These are phyloP conservation scores for Alternaria sp. DNA, from an alignment of 2,329 filamentous ascomycete genomes.

Conservation along the genomic window DNA sequence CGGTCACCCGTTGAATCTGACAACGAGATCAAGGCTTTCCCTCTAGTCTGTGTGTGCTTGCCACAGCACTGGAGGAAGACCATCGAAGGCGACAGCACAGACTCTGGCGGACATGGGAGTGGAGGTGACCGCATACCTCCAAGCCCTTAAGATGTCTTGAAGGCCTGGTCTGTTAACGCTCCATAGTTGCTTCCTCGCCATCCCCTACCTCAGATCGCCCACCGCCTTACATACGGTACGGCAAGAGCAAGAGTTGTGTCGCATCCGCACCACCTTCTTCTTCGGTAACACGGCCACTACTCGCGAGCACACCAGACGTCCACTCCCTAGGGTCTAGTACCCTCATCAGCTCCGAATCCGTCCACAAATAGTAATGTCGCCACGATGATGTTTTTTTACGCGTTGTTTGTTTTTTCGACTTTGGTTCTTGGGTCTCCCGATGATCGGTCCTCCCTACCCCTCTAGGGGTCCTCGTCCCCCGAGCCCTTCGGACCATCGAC, in stretches of 20 bases:
- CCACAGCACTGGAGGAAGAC: conserved; percentile 97
- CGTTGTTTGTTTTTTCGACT: conserved; percentile 27
- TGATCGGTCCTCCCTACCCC: conserved; percentile 19
- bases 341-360: conserved; percentile 37
- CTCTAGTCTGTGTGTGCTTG: conserved; percentile 92
- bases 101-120: conserved; percentile 37
- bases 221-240: conserved; percentile 10
- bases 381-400: conserved; percentile 43
- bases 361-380: conserved; percentile 41
- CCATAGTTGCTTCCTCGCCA: conserved; percentile 34
- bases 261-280: conserved; percentile 13
- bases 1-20: conserved; percentile 47
- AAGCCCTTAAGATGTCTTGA: conserved; percentile 33
- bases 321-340: conserved; percentile 43
- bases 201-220: conserved; percentile 25
- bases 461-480: not conserved
- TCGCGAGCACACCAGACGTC: conserved; percentile 25
- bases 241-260: conserved; percentile 11
- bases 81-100: conserved; percentile 78
- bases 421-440: conserved; percentile 32
- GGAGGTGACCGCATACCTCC: conserved; percentile 47
- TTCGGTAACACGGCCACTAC: conserved; percentile 27
- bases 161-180: conserved; percentile 35
- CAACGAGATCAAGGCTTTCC: conserved; percentile 97
- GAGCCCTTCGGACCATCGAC: not conserved